Evolutionary conservation across 441 rosid genomes (phyloP).

Genomic region (Mallotus japonicus): DNA sequence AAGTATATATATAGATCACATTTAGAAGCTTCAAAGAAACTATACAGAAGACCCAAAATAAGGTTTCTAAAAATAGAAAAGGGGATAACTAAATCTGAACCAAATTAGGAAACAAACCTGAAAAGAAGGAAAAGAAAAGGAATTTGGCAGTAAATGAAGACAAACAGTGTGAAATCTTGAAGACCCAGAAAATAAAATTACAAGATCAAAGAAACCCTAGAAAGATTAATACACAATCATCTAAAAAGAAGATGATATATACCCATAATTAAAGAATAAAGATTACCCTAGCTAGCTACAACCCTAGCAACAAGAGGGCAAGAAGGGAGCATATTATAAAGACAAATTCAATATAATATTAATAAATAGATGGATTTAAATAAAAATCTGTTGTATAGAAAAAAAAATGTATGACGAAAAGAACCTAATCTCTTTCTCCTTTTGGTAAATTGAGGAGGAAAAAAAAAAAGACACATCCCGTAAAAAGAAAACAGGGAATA

Average conservation of each 20-base stretch:
- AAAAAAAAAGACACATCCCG: constrained; percentile 29
- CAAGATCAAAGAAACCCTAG: constrained; percentile 43
- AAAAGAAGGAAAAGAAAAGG: neutral
- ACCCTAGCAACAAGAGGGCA: constrained; percentile 26
- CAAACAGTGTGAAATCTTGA: neutral
- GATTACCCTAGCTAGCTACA: constrained; percentile 19
- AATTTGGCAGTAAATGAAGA: neutral
- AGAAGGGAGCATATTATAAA: neutral
- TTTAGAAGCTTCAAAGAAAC: neutral
- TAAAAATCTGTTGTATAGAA: neutral
- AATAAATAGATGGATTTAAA: too few relatives aligned
- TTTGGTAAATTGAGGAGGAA: constrained; percentile 48
- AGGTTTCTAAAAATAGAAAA: constrained; percentile 35
- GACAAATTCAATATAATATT: neutral
- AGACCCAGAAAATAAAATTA: neutral
- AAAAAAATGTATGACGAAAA: neutral
- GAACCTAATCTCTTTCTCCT: constrained; percentile 58
- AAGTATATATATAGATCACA: neutral
- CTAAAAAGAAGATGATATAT: too few relatives aligned
- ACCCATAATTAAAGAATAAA: neutral
- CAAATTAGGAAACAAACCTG: constrained; percentile 35
- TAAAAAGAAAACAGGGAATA: constrained; percentile 36
- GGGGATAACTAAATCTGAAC: constrained; percentile 4
- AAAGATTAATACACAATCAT: constrained; percentile 9
- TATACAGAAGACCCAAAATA: neutral